Evolutionary conservation across 805 yeast genomes (phyloP).

Genomic region (Wickerhamiella spandovensis): DNA sequence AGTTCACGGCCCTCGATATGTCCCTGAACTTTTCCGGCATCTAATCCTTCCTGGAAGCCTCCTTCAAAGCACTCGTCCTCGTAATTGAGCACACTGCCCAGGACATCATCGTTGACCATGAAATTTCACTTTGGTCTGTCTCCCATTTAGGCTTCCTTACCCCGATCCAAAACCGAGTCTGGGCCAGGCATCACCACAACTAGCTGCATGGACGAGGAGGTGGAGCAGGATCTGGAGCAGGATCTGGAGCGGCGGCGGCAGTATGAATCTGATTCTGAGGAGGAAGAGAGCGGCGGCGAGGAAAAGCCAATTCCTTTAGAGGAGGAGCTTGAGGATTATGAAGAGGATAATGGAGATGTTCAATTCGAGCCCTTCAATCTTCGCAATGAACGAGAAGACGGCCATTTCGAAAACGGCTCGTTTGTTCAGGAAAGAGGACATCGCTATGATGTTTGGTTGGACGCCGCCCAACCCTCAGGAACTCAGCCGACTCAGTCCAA

Average conservation of each 20-base stretch:
- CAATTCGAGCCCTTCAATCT: conserved; percentile 49
- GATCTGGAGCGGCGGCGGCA: background rate
- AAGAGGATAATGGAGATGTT: conserved; percentile 25
- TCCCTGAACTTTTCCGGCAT: conserved; percentile 46
- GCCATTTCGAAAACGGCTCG: conserved; percentile 51
- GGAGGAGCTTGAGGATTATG: background rate
- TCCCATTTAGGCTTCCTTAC: no score
- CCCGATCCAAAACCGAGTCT: no score
- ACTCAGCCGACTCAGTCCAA: no score
- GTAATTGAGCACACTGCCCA: conserved; percentile 13
- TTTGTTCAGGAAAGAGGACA: conserved; percentile 32
- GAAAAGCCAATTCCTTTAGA: background rate
- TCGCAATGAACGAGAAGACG: conserved; percentile 42
- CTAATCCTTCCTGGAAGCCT: conserved; percentile 62
- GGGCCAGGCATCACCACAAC: no score
- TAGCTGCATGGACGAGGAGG: conserved; percentile 1
- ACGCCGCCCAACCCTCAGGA: conserved; percentile 18
- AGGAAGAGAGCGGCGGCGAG: background rate
- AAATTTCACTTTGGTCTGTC: background rate
- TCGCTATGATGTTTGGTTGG: conserved; percentile 30
- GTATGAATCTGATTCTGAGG: background rate
- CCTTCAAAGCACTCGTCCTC: conserved; percentile 34
- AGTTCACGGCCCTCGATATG: conserved; percentile 66
- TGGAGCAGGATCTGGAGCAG: background rate
- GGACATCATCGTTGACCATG: background rate